Base-by-base conservation (phyloP, 2,329 filamentous ascomycete genomes). In the Aureobasidium vineae region DNA sequence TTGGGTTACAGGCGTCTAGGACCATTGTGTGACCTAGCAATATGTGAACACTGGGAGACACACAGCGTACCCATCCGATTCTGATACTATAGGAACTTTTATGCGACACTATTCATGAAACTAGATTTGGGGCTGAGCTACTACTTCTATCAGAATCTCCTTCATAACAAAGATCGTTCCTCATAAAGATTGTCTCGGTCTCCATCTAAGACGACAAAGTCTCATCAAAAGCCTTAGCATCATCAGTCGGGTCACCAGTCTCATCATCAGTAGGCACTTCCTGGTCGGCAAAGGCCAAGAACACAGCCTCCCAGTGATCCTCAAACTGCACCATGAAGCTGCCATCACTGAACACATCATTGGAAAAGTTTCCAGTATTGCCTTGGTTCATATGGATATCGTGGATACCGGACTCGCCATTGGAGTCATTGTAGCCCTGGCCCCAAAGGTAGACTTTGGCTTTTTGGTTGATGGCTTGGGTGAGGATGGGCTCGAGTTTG, bases 361-460 rank as follows among this genome's bases (percentile, higher is more conserved):
- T 79, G 50, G 75, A 73, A 33, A 70, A 76, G 8, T 70, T 70
- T 31, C 45, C 54, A 23, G 70, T 68, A 68, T 75, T 78, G 47
- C 77, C 77, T 69, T 79, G 77, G 57, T 79, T 79, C 76, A 79
- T 78, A 68, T 79, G 78, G 11, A 79, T 71, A 63, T 79, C 77
- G 68, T 79, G 75, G 41, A 78, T 77, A 1, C 77, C 77, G 21
- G 72, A 70, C 21, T 69, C 70, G 67, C 75, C 78, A 23, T 75
- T 72, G n/a, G 73, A 74, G 33, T 56, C 52, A 28, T 40, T 56
- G 52, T 56, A 56, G 11, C 33, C 52, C 15, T 56, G 52, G 7
- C 78, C 78, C 59, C 73, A 79, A 23, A 79, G 70, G 68, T 78
- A 79, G 49, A 77, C 72, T 13, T 73, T 75, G 3, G 77, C 77